Percentiles rank a stretch among this genome's conserved stretches.
Conservation (phyloP, 352 stramenopile genomes). For the Phytophthora crassamura region DNA sequence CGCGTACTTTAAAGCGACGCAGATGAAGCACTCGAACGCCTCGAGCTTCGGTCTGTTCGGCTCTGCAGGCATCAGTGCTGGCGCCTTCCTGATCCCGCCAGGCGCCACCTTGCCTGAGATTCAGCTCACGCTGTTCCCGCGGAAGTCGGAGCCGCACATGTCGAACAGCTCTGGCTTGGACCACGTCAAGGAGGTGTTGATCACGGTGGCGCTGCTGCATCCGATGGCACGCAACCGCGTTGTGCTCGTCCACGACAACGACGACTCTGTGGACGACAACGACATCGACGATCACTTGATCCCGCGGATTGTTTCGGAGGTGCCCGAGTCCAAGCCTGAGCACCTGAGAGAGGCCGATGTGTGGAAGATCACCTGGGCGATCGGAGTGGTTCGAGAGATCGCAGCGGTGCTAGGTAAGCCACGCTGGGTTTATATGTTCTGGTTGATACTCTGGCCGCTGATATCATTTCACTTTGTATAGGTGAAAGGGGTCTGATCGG, state of each 20-base stretch:
- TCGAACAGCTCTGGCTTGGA: constrained; percentile 53
- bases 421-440: neutral
- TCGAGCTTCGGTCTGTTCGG: constrained; percentile 67
- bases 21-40: constrained; percentile 27
- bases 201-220: constrained; percentile 86
- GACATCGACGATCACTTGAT: constrained; percentile 52
- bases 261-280: constrained; percentile 43
- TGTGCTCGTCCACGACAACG: constrained; percentile 37
- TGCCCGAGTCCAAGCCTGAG: constrained; percentile 53
- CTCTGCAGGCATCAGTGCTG: constrained; percentile 71
- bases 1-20: constrained; percentile 55
- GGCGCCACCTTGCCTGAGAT: constrained; percentile 80
- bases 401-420: constrained; percentile 50
- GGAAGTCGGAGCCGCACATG: constrained; percentile 81
- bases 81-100: constrained; percentile 78
- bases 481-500: constrained; percentile 51
- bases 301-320: constrained; percentile 54
- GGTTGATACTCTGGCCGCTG: neutral
- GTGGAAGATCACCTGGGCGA: constrained; percentile 70
- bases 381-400: constrained; percentile 67
- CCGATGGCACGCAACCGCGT: constrained; percentile 59
- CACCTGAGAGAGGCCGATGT: constrained; percentile 61
- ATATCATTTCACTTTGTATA: constrained; percentile 19
- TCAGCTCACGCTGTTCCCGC: constrained; percentile 91
- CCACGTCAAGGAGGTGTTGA: constrained; percentile 60